These are phyloP conservation scores for Geotrichum klebahnii DNA, from an alignment of 1,139 yeast species.

Conservation along the genomic window DNA sequence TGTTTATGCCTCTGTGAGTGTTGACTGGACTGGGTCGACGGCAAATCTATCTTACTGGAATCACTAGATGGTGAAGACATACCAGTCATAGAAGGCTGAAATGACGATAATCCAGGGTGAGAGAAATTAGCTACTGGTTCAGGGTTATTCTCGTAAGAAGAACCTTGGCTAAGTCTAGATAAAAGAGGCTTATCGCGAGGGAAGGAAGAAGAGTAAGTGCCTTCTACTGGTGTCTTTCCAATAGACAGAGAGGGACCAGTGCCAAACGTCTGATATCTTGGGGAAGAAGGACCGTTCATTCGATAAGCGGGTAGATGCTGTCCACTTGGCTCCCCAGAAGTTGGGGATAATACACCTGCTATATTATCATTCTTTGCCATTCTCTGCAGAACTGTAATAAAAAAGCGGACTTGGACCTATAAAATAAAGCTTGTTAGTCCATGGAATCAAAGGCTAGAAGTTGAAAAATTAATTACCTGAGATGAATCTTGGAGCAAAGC, in stretches of 20 bases:
- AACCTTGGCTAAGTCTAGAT: too few species aligned
- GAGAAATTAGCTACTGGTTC: too few species aligned
- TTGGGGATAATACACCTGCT: conserved; percentile 33
- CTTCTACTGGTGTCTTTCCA: conserved; percentile 7
- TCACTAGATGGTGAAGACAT: too few species aligned
- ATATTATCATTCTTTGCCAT: conserved; percentile 35
- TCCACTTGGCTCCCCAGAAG: conserved; percentile 23
- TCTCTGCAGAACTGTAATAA: conserved; percentile 39
- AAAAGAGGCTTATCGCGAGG: conserved; percentile 5
- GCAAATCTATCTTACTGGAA: too few species aligned
- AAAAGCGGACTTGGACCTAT: conserved; percentile 38
- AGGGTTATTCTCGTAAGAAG: too few species aligned
- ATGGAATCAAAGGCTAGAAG: too few species aligned
- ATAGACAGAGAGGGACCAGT: neutral
- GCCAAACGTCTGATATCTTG: conserved; percentile 3
- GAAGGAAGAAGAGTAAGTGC: neutral
- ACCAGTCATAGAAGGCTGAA: too few species aligned
- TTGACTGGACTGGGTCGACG: too few species aligned
- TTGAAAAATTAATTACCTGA: conserved; percentile 24
- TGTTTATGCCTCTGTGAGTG: too few species aligned
- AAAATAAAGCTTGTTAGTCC: neutral
- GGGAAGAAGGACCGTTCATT: conserved; percentile 10
- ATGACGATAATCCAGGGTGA: too few species aligned
- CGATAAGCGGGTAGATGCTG: conserved; percentile 14
- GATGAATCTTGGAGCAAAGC: conserved; percentile 39